phyloP scores from a whole-genome alignment of 179 eudicot species.

The Beta macrorhiza region DNA sequence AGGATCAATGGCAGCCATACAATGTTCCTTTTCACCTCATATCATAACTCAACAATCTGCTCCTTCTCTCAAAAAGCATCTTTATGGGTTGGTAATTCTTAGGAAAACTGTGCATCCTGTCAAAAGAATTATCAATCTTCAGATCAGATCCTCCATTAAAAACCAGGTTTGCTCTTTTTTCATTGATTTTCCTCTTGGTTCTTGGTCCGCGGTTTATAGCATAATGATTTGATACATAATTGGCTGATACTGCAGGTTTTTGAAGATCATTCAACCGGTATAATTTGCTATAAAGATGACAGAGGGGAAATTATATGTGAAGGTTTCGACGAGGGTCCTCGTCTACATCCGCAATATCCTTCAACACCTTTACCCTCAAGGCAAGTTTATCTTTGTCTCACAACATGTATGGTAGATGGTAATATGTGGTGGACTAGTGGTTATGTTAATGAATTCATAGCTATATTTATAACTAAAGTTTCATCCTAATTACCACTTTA shows the following conservation, averaged over 20 bases:
- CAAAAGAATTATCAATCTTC: slow-evolving; percentile 30
- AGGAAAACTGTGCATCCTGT: slow-evolving; percentile 31
- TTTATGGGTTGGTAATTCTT: slow-evolving; percentile 32
- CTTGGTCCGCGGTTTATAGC: not conserved
- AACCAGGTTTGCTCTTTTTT: slow-evolving; percentile 45
- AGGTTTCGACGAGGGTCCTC: slow-evolving; percentile 95
- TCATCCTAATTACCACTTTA: too few relatives aligned
- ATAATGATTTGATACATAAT: not conserved
- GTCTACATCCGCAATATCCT: slow-evolving; percentile 42
- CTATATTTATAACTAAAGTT: too few relatives aligned
- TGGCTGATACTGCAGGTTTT: slow-evolving; percentile 50
- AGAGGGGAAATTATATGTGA: slow-evolving; percentile 84
- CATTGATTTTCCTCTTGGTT: not conserved
- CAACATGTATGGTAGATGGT: too few relatives aligned
- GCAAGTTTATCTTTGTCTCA: slow-evolving; percentile 25
- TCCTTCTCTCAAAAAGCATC: slow-evolving; percentile 30
- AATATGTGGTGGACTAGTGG: too few relatives aligned
- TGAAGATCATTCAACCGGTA: slow-evolving; percentile 72
- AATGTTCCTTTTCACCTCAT: slow-evolving; percentile 35
- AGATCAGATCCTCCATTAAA: slow-evolving; percentile 45
- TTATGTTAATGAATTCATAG: too few relatives aligned
- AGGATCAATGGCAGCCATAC: slow-evolving; percentile 39
- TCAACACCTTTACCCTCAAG: slow-evolving; percentile 34
- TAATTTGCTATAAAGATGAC: slow-evolving; percentile 71
- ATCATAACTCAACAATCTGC: slow-evolving; percentile 27